A percentile compares a stretch with the other conserved stretches of the same genome.
Conservation (phyloP, 495 filamentous ascomycete species). For the Cercophora samala region DNA sequence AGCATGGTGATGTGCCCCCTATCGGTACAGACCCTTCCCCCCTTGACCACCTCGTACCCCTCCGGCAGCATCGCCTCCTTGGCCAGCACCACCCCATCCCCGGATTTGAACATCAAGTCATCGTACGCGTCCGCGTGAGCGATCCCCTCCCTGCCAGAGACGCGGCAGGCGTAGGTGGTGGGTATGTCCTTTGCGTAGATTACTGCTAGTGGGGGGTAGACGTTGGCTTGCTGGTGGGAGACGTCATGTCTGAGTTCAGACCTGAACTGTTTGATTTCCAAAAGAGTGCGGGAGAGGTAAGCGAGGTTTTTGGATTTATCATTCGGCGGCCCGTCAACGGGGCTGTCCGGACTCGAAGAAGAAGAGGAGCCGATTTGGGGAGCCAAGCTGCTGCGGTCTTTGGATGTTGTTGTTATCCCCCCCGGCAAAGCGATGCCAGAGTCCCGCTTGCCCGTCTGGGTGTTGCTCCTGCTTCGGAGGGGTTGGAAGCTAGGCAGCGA, state of each 20-base stretch:
- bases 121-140: conserved; percentile 78
- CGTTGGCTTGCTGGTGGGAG: conserved; percentile 57
- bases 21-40: conserved; percentile 73
- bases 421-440: conserved; percentile 10
- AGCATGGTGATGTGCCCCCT: conserved; percentile 82
- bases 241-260: conserved; percentile 61
- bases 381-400: conserved; percentile 46
- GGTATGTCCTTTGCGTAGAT: conserved; percentile 85
- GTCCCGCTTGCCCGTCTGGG: conserved; percentile 21
- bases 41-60: conserved; percentile 68
- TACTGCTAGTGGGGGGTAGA: conserved; percentile 79
- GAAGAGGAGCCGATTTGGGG: conserved; percentile 49
- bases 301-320: conserved; percentile 41
- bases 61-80: conserved; percentile 79
- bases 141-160: conserved; percentile 61
- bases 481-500: conserved; percentile 31
- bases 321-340: background rate
- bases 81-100: conserved; percentile 88
- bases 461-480: conserved; percentile 29
- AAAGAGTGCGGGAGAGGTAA: conserved; percentile 77
- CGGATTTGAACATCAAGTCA: conserved; percentile 78
- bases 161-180: conserved; percentile 75
- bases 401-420: conserved; percentile 23
- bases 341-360: background rate
- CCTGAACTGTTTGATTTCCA: conserved; percentile 69